Conservation (phyloP, 2,329 filamentous ascomycete species). For the Penicillium griseofulvum region DNA sequence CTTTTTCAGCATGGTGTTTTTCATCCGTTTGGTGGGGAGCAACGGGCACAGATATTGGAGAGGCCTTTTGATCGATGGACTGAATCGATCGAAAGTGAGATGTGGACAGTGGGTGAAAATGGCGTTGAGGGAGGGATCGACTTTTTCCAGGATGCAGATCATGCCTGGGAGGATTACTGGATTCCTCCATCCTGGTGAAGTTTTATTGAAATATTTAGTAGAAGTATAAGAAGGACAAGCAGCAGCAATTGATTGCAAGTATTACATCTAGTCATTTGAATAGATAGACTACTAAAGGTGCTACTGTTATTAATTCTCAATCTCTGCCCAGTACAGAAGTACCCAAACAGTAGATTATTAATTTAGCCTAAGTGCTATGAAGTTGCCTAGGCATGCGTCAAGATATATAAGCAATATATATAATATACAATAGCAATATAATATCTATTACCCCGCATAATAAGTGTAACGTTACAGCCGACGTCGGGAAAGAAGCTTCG, state of each 20-base stretch:
- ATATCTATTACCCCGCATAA: too few relatives aligned
- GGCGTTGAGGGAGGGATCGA: conserved; percentile 20
- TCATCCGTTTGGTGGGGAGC: conserved; percentile 11
- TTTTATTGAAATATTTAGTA: background rate
- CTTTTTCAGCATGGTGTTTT: background rate
- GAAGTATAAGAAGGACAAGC: background rate
- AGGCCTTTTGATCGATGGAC: conserved; percentile 18
- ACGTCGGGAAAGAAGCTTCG: too few relatives aligned
- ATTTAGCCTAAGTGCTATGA: too few relatives aligned
- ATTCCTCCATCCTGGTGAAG: conserved; percentile 8
- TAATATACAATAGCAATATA: too few relatives aligned
- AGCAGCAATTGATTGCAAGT: background rate
- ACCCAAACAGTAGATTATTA: too few relatives aligned
- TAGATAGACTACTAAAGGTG: too few relatives aligned
- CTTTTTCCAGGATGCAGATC: conserved; percentile 16
- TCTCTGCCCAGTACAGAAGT: too few relatives aligned
- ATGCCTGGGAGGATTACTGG: conserved; percentile 16
- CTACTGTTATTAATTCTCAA: too few relatives aligned
- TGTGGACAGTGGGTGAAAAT: conserved; percentile 20
- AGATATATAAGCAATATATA: too few relatives aligned
- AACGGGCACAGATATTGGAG: conserved; percentile 15
- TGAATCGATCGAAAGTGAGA: conserved; percentile 15
- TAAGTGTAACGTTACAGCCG: too few relatives aligned
- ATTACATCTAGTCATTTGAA: background rate
- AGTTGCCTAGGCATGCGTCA: too few relatives aligned